phyloP scores from a whole-genome alignment of 2,329 filamentous ascomycete species.

The Ceratocystis cacaofunesta region DNA sequence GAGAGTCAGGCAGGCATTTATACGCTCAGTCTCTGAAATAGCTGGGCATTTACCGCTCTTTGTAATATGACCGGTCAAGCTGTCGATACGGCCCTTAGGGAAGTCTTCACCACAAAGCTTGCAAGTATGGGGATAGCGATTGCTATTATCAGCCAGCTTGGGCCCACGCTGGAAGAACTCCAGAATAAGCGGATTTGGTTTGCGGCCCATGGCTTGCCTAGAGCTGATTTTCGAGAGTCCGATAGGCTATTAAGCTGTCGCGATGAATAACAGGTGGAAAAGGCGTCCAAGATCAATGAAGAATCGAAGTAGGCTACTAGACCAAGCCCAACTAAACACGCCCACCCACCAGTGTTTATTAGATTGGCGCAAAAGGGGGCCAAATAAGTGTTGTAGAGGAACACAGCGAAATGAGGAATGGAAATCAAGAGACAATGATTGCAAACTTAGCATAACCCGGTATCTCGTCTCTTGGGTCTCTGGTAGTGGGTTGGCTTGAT shows the following conservation, averaged over 20 bases:
- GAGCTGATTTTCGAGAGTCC: neutral
- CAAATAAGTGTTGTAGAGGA: neutral
- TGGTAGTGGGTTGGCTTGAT: neutral
- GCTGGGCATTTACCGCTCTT: slow-evolving; percentile 61
- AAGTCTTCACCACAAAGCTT: slow-evolving; percentile 79
- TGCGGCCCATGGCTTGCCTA: slow-evolving; percentile 50
- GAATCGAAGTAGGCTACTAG: neutral
- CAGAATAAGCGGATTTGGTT: slow-evolving; percentile 70
- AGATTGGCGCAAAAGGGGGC: neutral
- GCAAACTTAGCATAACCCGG: neutral
- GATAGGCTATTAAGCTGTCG: neutral
- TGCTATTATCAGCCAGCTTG: slow-evolving; percentile 79
- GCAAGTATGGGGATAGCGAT: slow-evolving; percentile 84
- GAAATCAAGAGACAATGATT: neutral
- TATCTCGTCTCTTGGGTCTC: neutral
- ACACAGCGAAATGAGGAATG: neutral
- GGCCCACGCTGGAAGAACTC: slow-evolving; percentile 77
- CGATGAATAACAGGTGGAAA: neutral
- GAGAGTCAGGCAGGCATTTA: slow-evolving; percentile 58
- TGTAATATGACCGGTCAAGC: slow-evolving; percentile 63
- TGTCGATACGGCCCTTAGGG: slow-evolving; percentile 77
- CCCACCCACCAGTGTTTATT: neutral
- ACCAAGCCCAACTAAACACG: neutral
- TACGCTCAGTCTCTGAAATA: slow-evolving; percentile 57
- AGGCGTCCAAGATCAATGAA: neutral